phyloP scores from a whole-genome alignment of 2,329 filamentous ascomycete species.

The Bipolaris gigantea region DNA sequence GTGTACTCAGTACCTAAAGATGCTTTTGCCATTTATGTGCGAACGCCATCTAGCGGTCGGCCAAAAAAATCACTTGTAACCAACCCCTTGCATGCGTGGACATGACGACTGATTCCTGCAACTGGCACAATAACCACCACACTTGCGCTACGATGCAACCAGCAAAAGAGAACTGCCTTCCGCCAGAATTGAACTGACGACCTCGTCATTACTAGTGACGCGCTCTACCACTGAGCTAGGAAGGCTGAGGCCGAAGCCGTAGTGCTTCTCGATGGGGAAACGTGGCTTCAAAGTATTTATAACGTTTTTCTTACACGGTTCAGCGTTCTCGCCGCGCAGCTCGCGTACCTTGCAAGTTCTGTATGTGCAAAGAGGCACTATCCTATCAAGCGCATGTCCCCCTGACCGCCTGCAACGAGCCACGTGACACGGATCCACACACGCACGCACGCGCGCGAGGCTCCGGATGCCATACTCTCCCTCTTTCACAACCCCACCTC shows the following conservation, averaged over 20 bases:
- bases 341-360: neutral
- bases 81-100: neutral
- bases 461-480: too few relatives aligned
- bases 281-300: neutral
- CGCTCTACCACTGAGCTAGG: constrained; percentile 18
- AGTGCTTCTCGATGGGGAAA: neutral
- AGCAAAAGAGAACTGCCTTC: constrained; percentile 10
- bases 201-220: constrained; percentile 15
- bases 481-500: too few relatives aligned
- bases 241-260: constrained; percentile 3
- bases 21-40: neutral
- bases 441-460: too few relatives aligned
- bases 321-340: neutral
- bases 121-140: neutral
- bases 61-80: neutral
- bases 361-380: too few relatives aligned
- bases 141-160: neutral
- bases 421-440: neutral
- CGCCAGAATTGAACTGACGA: constrained; percentile 16
- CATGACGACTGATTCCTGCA: neutral
- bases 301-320: neutral
- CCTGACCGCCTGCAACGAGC: neutral
- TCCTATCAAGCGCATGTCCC: neutral
- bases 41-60: neutral
- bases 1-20: neutral